Base-by-base conservation (phyloP, 371 early-diverging fungal species). In the Mucor indicus region DNA sequence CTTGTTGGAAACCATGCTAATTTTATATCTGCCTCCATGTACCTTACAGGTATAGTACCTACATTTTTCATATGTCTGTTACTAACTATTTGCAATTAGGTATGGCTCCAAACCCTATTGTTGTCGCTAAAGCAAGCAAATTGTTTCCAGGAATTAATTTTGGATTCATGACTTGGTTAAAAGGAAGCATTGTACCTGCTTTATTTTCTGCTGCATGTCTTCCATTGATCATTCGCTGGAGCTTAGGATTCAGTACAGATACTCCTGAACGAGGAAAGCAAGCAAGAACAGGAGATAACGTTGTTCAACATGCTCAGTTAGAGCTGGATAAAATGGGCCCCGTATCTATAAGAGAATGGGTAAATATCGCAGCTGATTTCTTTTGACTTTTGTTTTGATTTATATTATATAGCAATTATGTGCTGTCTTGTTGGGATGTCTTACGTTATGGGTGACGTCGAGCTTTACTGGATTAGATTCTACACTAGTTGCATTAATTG, bases 91-190 rank as follows among this genome's bases (percentile, higher is more conserved):
- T 35, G 12, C 22, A 15, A 13, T 4, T 38, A 72, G 72, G 85
- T 7, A 85, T 85, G 83, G 86, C 86, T 3, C 68, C 84, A 2
- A 86, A 86, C 51, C 86, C 86, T n/a, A 70, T 86, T 32, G 75
- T 86, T 0, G 49, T 78, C 5, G 60, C 60, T 27, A 77, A 78
- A 49, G 80, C 81, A 0, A 54, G 50, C 9, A 62, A 68, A 22
- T 49, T 84, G 6, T 84, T 75, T 33, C 67, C 69, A 6, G 69
- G 69, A 1, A 50, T 84, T 4, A 62, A 79, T 11, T 82, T 83
- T 63, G 67, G 68, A 2, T 85, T 84, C 53, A 41, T 75, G 32
- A 68, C 70, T 9, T 86, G 86, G 86, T 10, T 79, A 0, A 48
- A 58, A 8, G 84, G 84, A 5, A 76, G 80, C 43, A 64, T 75